Conservation (phyloP, 2,329 filamentous ascomycete genomes). For the Penicillium concentricum region DNA sequence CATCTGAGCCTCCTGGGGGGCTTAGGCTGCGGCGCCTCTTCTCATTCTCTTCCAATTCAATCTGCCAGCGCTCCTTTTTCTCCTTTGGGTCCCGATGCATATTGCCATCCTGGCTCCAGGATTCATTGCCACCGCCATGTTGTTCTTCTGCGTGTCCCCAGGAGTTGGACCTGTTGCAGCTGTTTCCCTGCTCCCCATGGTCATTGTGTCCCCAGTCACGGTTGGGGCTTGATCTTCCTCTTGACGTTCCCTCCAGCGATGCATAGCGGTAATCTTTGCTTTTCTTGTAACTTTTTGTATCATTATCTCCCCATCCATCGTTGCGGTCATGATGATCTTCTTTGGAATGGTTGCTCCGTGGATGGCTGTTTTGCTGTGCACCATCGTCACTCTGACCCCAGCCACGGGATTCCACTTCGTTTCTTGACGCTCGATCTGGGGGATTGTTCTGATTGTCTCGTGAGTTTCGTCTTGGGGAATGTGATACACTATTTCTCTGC, state of each 20-base stretch:
- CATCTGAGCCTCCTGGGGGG: neutral
- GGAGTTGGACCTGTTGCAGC: neutral
- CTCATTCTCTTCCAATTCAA: neutral
- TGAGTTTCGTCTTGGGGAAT: neutral
- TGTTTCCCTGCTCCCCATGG: neutral
- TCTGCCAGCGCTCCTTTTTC: neutral
- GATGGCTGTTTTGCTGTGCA: neutral
- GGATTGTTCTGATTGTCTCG: neutral
- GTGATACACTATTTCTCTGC: neutral
- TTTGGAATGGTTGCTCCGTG: neutral
- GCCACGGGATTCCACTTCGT: no score
- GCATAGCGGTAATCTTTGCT: neutral
- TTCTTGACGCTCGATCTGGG: neutral
- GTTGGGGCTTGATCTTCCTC: neutral
- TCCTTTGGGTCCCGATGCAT: neutral
- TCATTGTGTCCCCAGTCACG: neutral
- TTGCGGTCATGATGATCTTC: neutral
- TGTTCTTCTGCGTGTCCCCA: neutral
- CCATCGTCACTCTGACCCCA: neutral
- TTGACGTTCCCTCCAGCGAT: neutral
- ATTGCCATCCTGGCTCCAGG: neutral
- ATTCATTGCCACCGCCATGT: neutral
- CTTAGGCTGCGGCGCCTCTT: neutral
- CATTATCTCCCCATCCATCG: neutral
- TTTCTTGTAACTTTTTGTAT: neutral